Conservation (phyloP, 257 asterid species). For the Hygrophila difformis region DNA sequence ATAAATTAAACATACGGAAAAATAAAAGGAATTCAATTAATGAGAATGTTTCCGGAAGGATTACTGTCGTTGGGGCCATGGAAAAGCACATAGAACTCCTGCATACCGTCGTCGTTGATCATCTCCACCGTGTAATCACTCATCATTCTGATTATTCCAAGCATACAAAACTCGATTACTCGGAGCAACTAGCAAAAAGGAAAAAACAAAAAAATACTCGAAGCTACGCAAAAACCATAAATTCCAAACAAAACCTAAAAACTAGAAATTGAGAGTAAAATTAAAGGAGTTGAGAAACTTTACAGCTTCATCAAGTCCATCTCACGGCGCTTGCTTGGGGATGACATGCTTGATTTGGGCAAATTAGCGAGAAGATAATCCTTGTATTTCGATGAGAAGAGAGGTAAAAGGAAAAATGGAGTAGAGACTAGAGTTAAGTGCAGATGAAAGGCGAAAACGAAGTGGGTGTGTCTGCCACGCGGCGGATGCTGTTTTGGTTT, state of each 20-base stretch:
- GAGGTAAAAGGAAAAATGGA: no score
- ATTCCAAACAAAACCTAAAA: constrained; percentile 7
- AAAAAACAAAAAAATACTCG: constrained; percentile 3
- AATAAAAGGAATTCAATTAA: no score
- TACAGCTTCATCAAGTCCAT: constrained; percentile 97
- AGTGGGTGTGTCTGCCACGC: no score
- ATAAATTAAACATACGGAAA: constrained; percentile 9
- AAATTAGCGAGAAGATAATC: no score
- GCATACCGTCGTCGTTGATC: constrained; percentile 88
- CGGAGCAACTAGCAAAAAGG: no score
- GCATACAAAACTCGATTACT: no score
- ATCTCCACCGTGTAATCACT: constrained; percentile 95
- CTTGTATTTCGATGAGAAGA: no score
- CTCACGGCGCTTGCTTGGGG: constrained; percentile 98
- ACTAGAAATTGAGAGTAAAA: background rate
- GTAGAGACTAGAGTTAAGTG: no score
- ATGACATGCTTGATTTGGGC: constrained; percentile 64
- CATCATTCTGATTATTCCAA: constrained; percentile 93
- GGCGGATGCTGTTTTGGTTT: no score
- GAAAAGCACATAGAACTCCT: constrained; percentile 80
- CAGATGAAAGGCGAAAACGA: no score
- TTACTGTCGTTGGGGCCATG: constrained; percentile 89
- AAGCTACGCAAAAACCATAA: constrained; percentile 12
- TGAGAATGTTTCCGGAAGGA: constrained; percentile 18
- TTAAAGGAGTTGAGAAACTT: constrained; percentile 23